A percentile compares a stretch with the other conserved stretches of the same genome.
Conservation (phyloP, 2,329 filamentous ascomycete species). For the Pseudogymnoascus sp. region DNA sequence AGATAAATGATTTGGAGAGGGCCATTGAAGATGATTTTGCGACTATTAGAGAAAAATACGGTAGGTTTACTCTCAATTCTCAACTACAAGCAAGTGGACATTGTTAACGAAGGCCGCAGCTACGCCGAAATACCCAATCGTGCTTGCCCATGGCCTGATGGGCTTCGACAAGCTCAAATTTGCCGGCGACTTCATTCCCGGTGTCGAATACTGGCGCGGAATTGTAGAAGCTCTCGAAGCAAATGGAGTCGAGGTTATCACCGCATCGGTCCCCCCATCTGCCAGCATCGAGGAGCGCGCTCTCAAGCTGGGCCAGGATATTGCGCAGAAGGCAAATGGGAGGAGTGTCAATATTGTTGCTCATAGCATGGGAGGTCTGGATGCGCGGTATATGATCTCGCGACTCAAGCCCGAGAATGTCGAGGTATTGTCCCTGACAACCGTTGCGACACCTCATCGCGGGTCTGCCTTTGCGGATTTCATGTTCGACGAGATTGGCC, state of each 20-base stretch:
- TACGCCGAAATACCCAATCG: constrained; percentile 52
- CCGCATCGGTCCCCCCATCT: constrained; percentile 53
- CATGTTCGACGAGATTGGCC: constrained; percentile 39
- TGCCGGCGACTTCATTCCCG: constrained; percentile 40
- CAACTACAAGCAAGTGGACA: neutral
- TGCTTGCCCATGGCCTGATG: constrained; percentile 57
- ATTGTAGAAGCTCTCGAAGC: constrained; percentile 50
- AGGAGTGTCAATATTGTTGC: constrained; percentile 67
- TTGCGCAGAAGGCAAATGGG: constrained; percentile 37
- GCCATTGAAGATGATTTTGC: constrained; percentile 56
- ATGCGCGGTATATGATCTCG: constrained; percentile 58
- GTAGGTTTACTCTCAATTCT: constrained; percentile 26
- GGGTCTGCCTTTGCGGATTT: constrained; percentile 45
- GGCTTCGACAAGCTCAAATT: constrained; percentile 53
- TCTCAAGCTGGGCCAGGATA: constrained; percentile 46
- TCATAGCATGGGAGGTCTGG: constrained; percentile 61
- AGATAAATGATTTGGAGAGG: constrained; percentile 42
- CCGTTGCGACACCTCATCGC: constrained; percentile 31
- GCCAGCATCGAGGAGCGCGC: constrained; percentile 54
- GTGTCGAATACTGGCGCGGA: constrained; percentile 57
- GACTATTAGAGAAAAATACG: constrained; percentile 47
- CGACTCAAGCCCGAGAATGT: constrained; percentile 38
- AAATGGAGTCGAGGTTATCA: constrained; percentile 48
- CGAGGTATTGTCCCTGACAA: constrained; percentile 36
- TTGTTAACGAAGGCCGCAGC: constrained; percentile 20